phyloP scores from a whole-genome alignment of 176 grass and related monocot species.

The Zoysia pacifica region DNA sequence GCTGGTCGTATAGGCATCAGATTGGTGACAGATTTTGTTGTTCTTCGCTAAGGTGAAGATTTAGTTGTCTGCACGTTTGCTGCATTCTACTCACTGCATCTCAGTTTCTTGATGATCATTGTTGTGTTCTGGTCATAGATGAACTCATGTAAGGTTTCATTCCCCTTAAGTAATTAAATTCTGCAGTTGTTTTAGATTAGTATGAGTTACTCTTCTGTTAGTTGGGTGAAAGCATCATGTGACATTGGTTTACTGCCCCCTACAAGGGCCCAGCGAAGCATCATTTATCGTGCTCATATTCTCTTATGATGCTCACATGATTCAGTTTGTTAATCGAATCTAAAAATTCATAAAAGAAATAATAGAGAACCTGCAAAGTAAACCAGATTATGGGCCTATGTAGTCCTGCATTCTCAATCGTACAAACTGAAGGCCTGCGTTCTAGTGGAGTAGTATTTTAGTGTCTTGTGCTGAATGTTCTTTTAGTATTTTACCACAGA shows the following conservation, averaged over 20 bases:
- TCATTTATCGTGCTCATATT: not conserved
- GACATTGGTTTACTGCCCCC: not conserved
- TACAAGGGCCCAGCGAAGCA: not conserved
- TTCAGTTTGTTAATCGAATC: not conserved
- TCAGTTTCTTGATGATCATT: not conserved
- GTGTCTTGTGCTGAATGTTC: not conserved
- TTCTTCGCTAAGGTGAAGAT: conserved; percentile 24
- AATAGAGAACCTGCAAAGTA: not conserved
- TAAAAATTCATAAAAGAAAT: not conserved
- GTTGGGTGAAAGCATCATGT: not conserved
- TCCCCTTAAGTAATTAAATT: not conserved
- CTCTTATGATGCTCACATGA: too few species aligned
- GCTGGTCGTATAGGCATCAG: not conserved
- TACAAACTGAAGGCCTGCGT: not conserved
- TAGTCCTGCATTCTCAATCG: not conserved
- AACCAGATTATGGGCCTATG: not conserved
- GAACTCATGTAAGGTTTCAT: not conserved
- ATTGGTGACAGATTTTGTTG: not conserved
- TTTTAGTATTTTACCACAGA: not conserved
- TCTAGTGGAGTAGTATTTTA: not conserved
- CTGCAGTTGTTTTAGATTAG: not conserved
- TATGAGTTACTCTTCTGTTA: not conserved
- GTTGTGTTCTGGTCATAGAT: not conserved
- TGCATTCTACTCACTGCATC: not conserved
- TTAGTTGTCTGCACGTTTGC: not conserved